Evolutionary conservation across 305 asterid genomes (phyloP).

Genomic region (Vinca major): DNA sequence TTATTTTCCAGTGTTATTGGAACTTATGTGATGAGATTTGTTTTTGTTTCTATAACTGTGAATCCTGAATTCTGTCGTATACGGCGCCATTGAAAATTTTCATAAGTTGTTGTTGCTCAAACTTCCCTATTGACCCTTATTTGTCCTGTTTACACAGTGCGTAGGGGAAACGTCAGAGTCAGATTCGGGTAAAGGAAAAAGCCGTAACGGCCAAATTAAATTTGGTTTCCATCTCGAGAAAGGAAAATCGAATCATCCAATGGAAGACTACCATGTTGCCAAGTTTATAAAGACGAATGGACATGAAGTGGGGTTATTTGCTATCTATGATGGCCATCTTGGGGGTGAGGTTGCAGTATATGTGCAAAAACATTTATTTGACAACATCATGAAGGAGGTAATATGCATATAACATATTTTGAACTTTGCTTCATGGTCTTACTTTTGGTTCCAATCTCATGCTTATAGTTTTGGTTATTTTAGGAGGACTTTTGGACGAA

Average conservation of each 20-base stretch:
- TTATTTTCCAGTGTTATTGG: too few species aligned
- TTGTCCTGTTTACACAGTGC: conserved; percentile 20
- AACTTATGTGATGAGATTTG: too few species aligned
- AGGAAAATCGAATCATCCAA: conserved; percentile 32
- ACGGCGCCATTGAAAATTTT: neutral
- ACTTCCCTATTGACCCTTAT: neutral
- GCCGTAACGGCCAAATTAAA: conserved; percentile 20
- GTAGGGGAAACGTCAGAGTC: conserved; percentile 18
- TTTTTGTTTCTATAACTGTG: too few species aligned
- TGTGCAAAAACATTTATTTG: conserved; percentile 31
- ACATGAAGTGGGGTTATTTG: conserved; percentile 38
- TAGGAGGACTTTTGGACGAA: conserved; percentile 35
- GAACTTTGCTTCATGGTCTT: neutral
- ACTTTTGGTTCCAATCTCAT: conserved; percentile 13
- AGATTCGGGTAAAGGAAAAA: conserved; percentile 23
- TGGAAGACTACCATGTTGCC: conserved; percentile 42
- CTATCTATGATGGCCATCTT: conserved; percentile 40
- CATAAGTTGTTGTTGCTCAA: neutral
- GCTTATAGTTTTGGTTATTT: neutral
- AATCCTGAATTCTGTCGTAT: neutral
- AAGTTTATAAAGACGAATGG: conserved; percentile 20
- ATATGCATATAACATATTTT: neutral
- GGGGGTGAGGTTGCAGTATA: conserved; percentile 34
- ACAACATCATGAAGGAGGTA: conserved; percentile 35
- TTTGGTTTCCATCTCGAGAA: conserved; percentile 31